phyloP scores from a whole-genome alignment of 345 rosid species.

The Salix dunnii region DNA sequence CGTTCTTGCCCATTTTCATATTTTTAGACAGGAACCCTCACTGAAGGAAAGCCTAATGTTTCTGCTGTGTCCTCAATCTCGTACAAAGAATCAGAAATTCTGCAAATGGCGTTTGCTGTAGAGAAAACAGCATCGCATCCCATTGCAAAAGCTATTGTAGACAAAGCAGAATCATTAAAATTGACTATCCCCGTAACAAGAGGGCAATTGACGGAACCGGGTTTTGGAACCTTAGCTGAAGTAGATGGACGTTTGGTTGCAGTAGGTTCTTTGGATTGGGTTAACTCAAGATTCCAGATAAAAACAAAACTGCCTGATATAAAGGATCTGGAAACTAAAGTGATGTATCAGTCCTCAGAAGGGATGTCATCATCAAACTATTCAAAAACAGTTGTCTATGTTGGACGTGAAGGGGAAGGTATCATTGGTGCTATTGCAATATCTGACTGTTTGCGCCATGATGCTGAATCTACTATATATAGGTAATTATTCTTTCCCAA shows the following conservation, averaged over 20 bases:
- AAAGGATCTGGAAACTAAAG: slow-evolving; percentile 42
- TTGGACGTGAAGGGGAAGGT: slow-evolving; percentile 86
- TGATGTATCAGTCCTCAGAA: slow-evolving; percentile 39
- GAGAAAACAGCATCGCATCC: slow-evolving; percentile 89
- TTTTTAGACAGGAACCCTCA: slow-evolving; percentile 87
- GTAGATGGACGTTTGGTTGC: slow-evolving; percentile 83
- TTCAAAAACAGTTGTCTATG: slow-evolving; percentile 80
- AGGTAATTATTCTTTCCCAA: slow-evolving; percentile 42
- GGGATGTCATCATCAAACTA: slow-evolving; percentile 40
- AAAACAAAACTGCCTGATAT: slow-evolving; percentile 43
- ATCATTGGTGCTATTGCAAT: slow-evolving; percentile 83
- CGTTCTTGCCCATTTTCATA: slow-evolving; percentile 7
- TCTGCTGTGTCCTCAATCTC: slow-evolving; percentile 59
- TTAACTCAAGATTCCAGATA: slow-evolving; percentile 58
- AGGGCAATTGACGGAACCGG: slow-evolving; percentile 89
- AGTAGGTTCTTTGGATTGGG: slow-evolving; percentile 85
- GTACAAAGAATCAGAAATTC: slow-evolving; percentile 65
- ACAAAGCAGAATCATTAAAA: slow-evolving; percentile 56
- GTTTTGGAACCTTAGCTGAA: slow-evolving; percentile 90
- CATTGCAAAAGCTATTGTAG: slow-evolving; percentile 79
- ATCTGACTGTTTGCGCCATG: slow-evolving; percentile 71
- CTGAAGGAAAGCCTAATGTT: slow-evolving; percentile 85
- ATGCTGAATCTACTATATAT: slow-evolving; percentile 71
- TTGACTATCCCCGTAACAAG: slow-evolving; percentile 66
- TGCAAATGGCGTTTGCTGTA: slow-evolving; percentile 86